Conservation (phyloP, 192 early-diverging fungal genomes). For the Gaertneriomyces semiglobifer region DNA sequence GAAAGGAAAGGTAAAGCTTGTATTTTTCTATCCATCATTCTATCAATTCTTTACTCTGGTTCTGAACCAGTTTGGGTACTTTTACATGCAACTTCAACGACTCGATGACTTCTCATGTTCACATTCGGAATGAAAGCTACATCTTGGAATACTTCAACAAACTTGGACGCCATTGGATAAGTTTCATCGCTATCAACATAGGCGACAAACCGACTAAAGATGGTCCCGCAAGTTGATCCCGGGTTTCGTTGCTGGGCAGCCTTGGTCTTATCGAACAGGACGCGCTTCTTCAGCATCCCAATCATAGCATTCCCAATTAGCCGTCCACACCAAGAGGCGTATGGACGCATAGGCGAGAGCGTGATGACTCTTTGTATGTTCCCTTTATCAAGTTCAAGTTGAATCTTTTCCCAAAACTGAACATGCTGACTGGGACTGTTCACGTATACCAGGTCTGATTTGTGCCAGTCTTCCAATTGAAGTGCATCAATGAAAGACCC, state of each 20-base stretch:
- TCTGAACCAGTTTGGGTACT: too few species aligned
- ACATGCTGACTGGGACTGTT: not conserved
- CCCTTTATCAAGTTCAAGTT: slow-evolving; percentile 2
- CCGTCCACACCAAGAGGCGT: not conserved
- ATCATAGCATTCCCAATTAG: not conserved
- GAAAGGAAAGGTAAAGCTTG: too few species aligned
- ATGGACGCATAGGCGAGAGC: not conserved
- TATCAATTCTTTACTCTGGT: too few species aligned
- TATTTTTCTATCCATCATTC: too few species aligned
- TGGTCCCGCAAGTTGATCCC: too few species aligned
- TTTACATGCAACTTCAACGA: too few species aligned
- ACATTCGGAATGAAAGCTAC: slow-evolving; percentile 9
- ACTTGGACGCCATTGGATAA: slow-evolving; percentile 1
- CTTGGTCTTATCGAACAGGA: too few species aligned
- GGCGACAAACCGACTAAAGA: not conserved
- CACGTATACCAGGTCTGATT: not conserved
- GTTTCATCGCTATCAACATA: slow-evolving; percentile 10
- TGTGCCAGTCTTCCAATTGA: slow-evolving; percentile 3
- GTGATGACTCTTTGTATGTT: slow-evolving; percentile 14
- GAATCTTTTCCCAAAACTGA: slow-evolving; percentile 9
- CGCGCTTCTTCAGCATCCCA: not conserved
- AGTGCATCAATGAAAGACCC: slow-evolving; percentile 11
- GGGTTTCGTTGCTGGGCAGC: too few species aligned
- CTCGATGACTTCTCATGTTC: slow-evolving; percentile 6
- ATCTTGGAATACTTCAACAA: slow-evolving; percentile 3